A percentile compares a stretch with the other conserved stretches of the same genome.
Conservation (phyloP, 768 basidiomycete species). For the Pisolithus sp. region DNA sequence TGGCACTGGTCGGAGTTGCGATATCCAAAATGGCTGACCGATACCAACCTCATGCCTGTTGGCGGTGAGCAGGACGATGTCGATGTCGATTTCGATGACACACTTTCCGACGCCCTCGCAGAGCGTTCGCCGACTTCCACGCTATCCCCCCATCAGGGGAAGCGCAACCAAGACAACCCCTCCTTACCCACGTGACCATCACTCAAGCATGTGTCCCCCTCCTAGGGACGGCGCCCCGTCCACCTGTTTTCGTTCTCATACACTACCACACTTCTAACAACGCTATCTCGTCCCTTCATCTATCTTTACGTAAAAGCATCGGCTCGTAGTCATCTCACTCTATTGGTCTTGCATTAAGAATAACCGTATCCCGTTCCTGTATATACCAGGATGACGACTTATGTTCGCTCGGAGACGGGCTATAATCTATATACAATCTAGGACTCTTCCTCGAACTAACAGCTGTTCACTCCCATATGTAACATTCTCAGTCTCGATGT, state of each 20-base stretch:
- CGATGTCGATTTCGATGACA: conserved; percentile 21
- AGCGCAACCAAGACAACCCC: conserved; percentile 11
- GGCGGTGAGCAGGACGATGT: conserved; percentile 18
- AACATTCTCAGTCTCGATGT: conserved; percentile 3
- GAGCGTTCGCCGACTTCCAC: conserved; percentile 8
- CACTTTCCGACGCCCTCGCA: conserved; percentile 10
- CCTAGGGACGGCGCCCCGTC: conserved; percentile 4
- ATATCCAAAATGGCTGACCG: conserved; percentile 20
- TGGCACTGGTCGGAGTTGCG: conserved; percentile 31
- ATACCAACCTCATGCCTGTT: not conserved
- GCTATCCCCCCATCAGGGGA: conserved; percentile 7
- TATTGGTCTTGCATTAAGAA: conserved; percentile 16
- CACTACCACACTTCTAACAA: conserved; percentile 19
- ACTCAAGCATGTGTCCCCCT: conserved; percentile 9
- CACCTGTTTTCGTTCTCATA: conserved; percentile 20
- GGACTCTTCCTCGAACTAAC: conserved; percentile 19
- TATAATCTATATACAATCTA: conserved; percentile 24
- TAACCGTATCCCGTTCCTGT: conserved; percentile 19
- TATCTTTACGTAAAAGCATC: conserved; percentile 18
- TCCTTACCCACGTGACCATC: conserved; percentile 13
- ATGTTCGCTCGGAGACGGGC: conserved; percentile 20
- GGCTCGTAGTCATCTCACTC: conserved; percentile 15
- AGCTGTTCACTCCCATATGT: conserved; percentile 1
- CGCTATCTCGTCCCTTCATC: conserved; percentile 8
- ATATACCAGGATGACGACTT: conserved; percentile 18